Base-by-base conservation (phyloP, 768 basidiomycete species). In the Symmetrospora coprosmae region DNA sequence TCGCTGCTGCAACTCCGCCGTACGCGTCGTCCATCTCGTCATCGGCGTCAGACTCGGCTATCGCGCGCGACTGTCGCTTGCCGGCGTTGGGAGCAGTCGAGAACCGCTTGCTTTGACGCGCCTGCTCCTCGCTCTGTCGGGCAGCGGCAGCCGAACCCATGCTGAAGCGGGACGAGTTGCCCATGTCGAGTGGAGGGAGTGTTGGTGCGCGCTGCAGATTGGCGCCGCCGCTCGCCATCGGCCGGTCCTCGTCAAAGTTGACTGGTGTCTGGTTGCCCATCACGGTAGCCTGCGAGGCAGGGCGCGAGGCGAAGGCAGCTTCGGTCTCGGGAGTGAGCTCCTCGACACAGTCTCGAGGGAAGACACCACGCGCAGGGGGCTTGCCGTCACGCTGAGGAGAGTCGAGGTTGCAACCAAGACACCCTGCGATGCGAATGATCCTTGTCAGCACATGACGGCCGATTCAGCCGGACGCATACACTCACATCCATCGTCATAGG, bases 401-500 rank as follows among this genome's bases (percentile, higher is more conserved):
- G 28, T 30, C 28, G 8, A 63, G 43, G 39, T 63, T 63, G 30
- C 41, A 40, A 13, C 62, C 62, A 23, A 63, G 43, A 21, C 52
- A 55, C 62, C 62, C 48, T 27, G n/a, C n/a, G n/a, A n/a, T n/a
- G n/a, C n/a, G n/a, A n/a, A n/a, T n/a, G n/a, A n/a, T n/a, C n/a
- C n/a, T n/a, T n/a, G n/a, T n/a, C n/a, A n/a, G 33, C 14, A 39
- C 14, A 13, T 33, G 14, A 11, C n/a, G n/a, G 7, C 6, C 13
- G 5, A 11, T 7, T 19, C 50, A 35, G 23, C 11, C 14, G 6
- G 19, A 7, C 17, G 25, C 16, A 31, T 14, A 48, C 31, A 45
- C 56, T 40, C 56, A 59, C 67, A 68, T 4, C 67, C 67, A 45
- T 68, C 67, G 37, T 69, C 68, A 65, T 69, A 69, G 53, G 64